Base-by-base conservation (phyloP, 495 filamentous ascomycete genomes). In the Tuber aestivum region DNA sequence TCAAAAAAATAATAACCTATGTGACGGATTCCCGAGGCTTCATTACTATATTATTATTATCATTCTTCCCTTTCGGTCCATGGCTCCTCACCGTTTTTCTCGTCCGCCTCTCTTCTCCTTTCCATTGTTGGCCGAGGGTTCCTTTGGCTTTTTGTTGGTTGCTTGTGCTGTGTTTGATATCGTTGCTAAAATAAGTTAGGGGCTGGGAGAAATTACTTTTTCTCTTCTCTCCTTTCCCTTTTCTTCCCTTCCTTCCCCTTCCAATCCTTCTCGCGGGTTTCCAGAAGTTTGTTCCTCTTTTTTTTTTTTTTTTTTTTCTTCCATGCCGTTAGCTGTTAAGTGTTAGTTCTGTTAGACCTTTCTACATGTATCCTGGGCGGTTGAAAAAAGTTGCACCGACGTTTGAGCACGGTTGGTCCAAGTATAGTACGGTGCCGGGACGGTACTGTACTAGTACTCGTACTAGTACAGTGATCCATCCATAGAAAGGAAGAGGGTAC, bases 251-350 rank as follows among this genome's bases (percentile, higher is more conserved):
- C 61, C 50, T 68, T 74, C 23, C 69, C 50, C 69, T 76, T 70
- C 72, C 69, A 61, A 70, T 69, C 70, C 72, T 68, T 70, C 70
- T 71, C 41, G 69, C 35, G 72, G 20, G 56, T 38, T 74, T 78
- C 71, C 35, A 69, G 72, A 72, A 74, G 37, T 68, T 78, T 69
- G 50, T 78, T 72, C 50, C 71, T 79, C 74, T 56, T 32, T 56
- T n/a, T n/a, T n/a, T n/a, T n/a, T n/a, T n/a, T n/a, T n/a, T n/a
- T n/a, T n/a, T n/a, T n/a, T n/a, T n/a, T n/a, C n/a, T 27, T 23
- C n/a, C 56, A 65, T 65, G 56, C 56, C 56, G 56, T 65, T 65
- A 65, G 27, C 56, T 65, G 56, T 65, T 65, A 35, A 35, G 18
- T 35, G 27, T 65, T 65, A 65, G 56, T 65, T 65, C 32, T 65